A percentile compares a stretch with the other conserved stretches of the same genome.
Conservation (phyloP, 305 asterid genomes). For the Fraxinus angustifolia region DNA sequence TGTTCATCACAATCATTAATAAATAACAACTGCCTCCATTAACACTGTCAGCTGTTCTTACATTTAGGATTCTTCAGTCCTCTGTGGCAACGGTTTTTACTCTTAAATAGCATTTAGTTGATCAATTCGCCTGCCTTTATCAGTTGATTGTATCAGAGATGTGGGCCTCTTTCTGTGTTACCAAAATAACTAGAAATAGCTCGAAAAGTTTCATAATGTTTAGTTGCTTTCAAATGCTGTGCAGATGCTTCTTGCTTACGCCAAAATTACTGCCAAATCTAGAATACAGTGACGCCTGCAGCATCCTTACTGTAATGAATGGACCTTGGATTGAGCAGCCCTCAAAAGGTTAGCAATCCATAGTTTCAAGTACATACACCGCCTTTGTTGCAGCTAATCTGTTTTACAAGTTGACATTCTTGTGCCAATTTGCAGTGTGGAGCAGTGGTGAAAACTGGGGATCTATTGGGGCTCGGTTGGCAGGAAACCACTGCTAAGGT, state of each 20-base stretch:
- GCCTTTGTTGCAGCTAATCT: neutral
- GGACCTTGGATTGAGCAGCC: slow-evolving; percentile 97
- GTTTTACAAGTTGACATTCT: neutral
- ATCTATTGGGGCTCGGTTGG: slow-evolving; percentile 32
- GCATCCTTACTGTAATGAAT: slow-evolving; percentile 80
- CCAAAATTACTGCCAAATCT: slow-evolving; percentile 85
- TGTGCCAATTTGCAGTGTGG: slow-evolving; percentile 59
- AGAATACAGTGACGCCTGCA: slow-evolving; percentile 80
- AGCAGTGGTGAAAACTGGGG: slow-evolving; percentile 75
- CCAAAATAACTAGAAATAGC: slow-evolving; percentile 3
- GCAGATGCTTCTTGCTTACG: slow-evolving; percentile 94
- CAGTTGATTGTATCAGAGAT: neutral
- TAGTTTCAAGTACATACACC: neutral
- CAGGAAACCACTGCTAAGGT: slow-evolving; percentile 28
- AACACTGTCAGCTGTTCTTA: neutral
- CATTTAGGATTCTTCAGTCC: neutral
- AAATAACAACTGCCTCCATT: neutral
- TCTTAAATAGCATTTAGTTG: neutral
- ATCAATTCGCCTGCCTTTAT: neutral
- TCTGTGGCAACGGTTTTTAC: neutral
- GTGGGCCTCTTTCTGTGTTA: neutral
- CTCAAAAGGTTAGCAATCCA: slow-evolving; percentile 62
- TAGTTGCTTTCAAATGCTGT: slow-evolving; percentile 14
- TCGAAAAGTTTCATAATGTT: neutral
- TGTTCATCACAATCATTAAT: neutral